phyloP scores from a whole-genome alignment of 106 monocot species.

The Cymbidium sinense region DNA sequence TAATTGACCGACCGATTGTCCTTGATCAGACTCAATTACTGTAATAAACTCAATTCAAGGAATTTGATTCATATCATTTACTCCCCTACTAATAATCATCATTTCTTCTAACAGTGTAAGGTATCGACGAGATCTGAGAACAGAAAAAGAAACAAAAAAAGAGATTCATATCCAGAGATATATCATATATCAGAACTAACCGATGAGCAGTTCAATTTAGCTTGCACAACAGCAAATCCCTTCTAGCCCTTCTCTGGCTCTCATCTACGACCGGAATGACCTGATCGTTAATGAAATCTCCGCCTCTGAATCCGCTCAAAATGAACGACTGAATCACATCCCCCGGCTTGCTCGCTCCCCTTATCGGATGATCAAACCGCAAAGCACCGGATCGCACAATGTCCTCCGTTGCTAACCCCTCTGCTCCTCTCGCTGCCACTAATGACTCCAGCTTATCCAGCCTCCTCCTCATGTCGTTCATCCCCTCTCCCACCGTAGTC shows the following conservation, averaged over 20 bases:
- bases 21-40: too few species aligned
- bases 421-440: neutral
- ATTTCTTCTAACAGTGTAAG: too few species aligned
- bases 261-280: neutral
- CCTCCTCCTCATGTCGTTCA: neutral
- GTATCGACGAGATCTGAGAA: too few species aligned
- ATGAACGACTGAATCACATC: conserved; percentile 4
- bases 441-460: neutral
- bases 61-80: too few species aligned
- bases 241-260: neutral
- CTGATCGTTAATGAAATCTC: conserved; percentile 9
- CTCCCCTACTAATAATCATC: too few species aligned
- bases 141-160: neutral
- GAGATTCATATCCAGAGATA: neutral
- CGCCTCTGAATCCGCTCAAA: neutral
- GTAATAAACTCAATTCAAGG: too few species aligned
- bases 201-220: neutral
- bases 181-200: neutral
- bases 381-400: neutral
- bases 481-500: neutral
- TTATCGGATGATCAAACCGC: neutral
- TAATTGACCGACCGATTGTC: too few species aligned
- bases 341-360: neutral
- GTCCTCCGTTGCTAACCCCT: neutral
- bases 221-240: neutral